These are phyloP conservation scores for Hygrocybe coccinea DNA, from an alignment of 768 basidiomycete genomes.

Conservation along the genomic window DNA sequence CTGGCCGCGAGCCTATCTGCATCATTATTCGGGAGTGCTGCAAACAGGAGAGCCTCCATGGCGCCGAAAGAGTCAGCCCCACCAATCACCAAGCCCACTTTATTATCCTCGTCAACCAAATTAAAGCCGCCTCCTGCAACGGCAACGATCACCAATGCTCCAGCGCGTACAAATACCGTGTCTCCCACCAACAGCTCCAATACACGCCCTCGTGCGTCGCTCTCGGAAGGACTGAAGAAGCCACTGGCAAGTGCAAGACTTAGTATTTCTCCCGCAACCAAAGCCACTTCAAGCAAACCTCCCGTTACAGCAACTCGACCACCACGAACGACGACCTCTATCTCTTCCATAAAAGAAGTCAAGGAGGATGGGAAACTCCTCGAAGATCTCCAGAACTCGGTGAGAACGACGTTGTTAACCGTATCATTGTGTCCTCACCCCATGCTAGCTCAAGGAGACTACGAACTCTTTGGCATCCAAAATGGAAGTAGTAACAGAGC, in stretches of 20 bases:
- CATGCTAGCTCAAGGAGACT: conserved; percentile 54
- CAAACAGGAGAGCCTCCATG: conserved; percentile 43
- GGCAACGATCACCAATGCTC: conserved; percentile 19
- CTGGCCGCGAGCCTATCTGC: conserved; percentile 10
- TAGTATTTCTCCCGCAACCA: conserved; percentile 36
- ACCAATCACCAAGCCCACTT: conserved; percentile 31
- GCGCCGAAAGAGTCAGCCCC: conserved; percentile 35
- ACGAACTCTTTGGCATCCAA: conserved; percentile 51
- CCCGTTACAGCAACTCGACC: conserved; percentile 37
- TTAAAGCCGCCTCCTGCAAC: conserved; percentile 35
- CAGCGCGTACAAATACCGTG: conserved; percentile 44
- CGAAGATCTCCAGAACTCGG: conserved; percentile 59
- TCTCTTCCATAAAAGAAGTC: conserved; percentile 70
- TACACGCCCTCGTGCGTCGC: conserved; percentile 60
- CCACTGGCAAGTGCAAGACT: conserved; percentile 39
- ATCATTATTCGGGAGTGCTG: conserved; percentile 30
- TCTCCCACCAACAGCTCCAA: conserved; percentile 55
- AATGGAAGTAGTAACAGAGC: conserved; percentile 41
- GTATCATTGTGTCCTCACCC: conserved; percentile 4
- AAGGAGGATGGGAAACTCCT: conserved; percentile 56
- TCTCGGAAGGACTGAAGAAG: conserved; percentile 62
- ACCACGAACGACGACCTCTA: conserved; percentile 50
- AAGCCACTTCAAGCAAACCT: conserved; percentile 33
- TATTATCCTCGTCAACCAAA: conserved; percentile 39
- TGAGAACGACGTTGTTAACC: conserved; percentile 19